phyloP scores from a whole-genome alignment of 345 rosid species.

The Gossypium ekmanianum region DNA sequence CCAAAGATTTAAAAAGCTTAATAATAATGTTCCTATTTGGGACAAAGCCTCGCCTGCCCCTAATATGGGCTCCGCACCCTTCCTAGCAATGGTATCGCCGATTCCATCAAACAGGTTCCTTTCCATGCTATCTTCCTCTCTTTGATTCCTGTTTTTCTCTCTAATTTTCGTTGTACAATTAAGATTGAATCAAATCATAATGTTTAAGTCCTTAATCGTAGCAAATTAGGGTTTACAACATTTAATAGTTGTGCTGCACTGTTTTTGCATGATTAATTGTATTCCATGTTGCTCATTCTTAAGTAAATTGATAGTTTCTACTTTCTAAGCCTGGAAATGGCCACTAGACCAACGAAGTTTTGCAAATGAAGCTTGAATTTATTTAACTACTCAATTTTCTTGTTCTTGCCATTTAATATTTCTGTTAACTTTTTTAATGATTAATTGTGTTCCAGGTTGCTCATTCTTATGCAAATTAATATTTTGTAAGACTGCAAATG shows the following conservation, averaged over 20 bases:
- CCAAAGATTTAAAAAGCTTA: too few relatives aligned
- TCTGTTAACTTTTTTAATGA: not conserved
- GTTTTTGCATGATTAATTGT: not conserved
- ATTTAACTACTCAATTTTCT: not conserved
- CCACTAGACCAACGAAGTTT: slow-evolving; percentile 22
- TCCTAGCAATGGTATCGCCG: not conserved
- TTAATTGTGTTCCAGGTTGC: not conserved
- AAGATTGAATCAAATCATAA: not conserved
- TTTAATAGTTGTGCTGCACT: not conserved
- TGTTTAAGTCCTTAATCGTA: not conserved
- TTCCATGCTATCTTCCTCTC: not conserved
- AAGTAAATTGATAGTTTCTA: not conserved
- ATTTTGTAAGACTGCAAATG: slow-evolving; percentile 17
- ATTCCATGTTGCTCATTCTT: not conserved
- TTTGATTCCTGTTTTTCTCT: not conserved
- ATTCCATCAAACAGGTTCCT: not conserved
- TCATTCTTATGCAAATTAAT: not conserved
- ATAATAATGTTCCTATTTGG: too few relatives aligned
- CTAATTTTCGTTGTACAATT: not conserved
- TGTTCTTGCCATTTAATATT: not conserved
- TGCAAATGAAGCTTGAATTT: slow-evolving; percentile 1
- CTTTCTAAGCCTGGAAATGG: slow-evolving; percentile 15
- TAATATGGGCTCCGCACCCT: too few relatives aligned
- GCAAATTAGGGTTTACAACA: not conserved
- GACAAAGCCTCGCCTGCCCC: too few relatives aligned